These are phyloP conservation scores for Mycena albidolilacea DNA, from an alignment of 768 basidiomycete genomes.

Conservation along the genomic window DNA sequence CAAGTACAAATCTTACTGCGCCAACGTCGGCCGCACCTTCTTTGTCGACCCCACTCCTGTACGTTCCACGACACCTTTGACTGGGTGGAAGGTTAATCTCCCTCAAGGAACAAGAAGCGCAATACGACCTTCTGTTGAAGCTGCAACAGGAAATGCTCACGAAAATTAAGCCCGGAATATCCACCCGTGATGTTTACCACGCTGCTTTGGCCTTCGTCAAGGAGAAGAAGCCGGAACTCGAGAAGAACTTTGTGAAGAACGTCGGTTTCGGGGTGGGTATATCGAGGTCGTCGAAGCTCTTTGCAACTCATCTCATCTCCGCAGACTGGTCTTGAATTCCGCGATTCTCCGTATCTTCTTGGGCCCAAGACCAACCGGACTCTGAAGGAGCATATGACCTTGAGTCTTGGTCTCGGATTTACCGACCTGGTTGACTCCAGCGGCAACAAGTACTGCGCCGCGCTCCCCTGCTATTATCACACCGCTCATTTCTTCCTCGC, in stretches of 20 bases:
- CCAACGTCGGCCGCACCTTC: constrained; percentile 94
- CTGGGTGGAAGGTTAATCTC: constrained; percentile 25
- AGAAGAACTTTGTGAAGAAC: constrained; percentile 89
- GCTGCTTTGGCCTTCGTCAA: constrained; percentile 78
- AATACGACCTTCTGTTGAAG: constrained; percentile 84
- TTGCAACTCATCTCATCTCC: constrained; percentile 19
- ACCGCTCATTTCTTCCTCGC: constrained; percentile 20
- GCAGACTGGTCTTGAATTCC: constrained; percentile 96
- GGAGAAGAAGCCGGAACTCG: constrained; percentile 86
- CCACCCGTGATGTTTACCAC: constrained; percentile 86
- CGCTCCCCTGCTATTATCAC: not conserved
- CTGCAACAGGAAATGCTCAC: constrained; percentile 84
- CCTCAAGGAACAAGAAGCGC: constrained; percentile 89
- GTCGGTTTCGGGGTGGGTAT: constrained; percentile 88
- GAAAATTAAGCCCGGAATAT: constrained; percentile 84
- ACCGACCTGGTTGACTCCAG: constrained; percentile 83
- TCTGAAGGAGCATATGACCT: constrained; percentile 85
- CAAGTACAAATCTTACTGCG: constrained; percentile 93
- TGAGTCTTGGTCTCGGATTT: constrained; percentile 90
- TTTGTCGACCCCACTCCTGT: constrained; percentile 95
- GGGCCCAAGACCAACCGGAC: constrained; percentile 83
- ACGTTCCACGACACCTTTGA: not conserved
- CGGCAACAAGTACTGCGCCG: constrained; percentile 76
- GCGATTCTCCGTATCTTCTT: constrained; percentile 88
- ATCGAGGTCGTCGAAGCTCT: not conserved